A percentile compares a stretch with the other conserved stretches of the same genome.
Conservation (phyloP, 352 stramenopile species). For the Phytopythium chamaehyphon region DNA sequence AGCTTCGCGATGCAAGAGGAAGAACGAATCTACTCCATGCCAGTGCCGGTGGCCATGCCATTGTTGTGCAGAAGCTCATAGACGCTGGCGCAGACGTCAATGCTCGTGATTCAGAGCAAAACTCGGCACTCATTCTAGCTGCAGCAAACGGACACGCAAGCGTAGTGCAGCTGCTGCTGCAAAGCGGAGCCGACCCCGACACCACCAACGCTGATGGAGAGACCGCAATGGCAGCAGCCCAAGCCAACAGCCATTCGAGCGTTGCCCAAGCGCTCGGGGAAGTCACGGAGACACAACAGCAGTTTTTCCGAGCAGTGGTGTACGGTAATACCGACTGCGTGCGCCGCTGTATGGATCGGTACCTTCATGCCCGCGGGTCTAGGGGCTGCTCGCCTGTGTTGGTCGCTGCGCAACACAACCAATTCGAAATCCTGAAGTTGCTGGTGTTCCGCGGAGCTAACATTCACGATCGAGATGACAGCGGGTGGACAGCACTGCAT, state of each 20-base stretch:
- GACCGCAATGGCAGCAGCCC: conserved; percentile 4
- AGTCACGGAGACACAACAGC: conserved; percentile 6
- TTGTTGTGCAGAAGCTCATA: conserved; percentile 1
- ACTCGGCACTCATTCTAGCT: conserved; percentile 3
- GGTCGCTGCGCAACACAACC: conserved; percentile 3
- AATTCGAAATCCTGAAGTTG: conserved; percentile 6
- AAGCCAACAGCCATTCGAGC: background rate
- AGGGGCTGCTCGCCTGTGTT: conserved; percentile 1
- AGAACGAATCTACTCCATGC: conserved; percentile 7
- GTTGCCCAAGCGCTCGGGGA: conserved; percentile 9
- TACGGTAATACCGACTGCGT: conserved; percentile 3
- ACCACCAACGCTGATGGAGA: background rate
- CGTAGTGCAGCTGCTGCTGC: conserved; percentile 3
- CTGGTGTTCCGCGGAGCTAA: conserved; percentile 3
- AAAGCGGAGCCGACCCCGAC: conserved; percentile 2
- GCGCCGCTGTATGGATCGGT: background rate
- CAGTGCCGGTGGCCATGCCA: background rate
- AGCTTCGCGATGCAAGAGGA: conserved; percentile 1
- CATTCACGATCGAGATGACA: conserved; percentile 3
- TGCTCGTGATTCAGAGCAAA: background rate
- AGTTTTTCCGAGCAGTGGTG: conserved; percentile 5
- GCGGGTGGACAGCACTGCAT: conserved; percentile 6
- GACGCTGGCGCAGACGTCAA: conserved; percentile 5
- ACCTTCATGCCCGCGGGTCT: conserved; percentile 3
- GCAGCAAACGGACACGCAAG: conserved; percentile 1